Evolutionary conservation across 495 filamentous ascomycete species (phyloP), one percentile per base, ranked within the genome.

Genomic region (Tuber borchii): DNA sequence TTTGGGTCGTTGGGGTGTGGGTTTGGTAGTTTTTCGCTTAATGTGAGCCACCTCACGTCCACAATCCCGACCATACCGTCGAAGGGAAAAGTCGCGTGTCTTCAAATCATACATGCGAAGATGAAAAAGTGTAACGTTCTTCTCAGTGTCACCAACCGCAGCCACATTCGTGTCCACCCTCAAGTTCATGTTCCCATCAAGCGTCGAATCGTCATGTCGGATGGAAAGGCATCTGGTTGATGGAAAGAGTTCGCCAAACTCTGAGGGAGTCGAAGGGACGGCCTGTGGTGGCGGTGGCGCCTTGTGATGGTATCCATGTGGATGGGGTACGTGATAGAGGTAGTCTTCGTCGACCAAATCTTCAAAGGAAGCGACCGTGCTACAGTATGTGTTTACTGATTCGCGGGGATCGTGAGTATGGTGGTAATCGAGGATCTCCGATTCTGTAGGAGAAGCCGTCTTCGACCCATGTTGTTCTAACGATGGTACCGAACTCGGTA

Each of bases 141-240:
- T 89, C 19, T 87, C 87, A 71, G 74, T 34, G 56, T 82, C 77
- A 39, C 79, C 78, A 20, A 73, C 74, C 70, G 84, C 85, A 46
- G 86, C 85, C 61, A 93, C 88, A 73, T 91, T 86, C 22, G 93
- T 93, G 83, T 97, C 94, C 71, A 99, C 87, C 65, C 94, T 90
- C 73, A 99, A 87, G 83, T 97, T 97, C 95, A 97, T 97, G 87
- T 98, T 97, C 31, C 95, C 95, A 84, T 99, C 95, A 26, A 91
- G 83, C 5, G 95, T 97, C 48, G 92, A 88, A 84, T 97, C 93
- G 81, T 99, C 95, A 80, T 99, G 95, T 68, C 91, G 90, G 80
- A 99, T 95, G 61, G 88, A 88, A 43, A 99, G 85, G 70, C 91
- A 88, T 79, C 93, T 89, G 44, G 90, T 87, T 16, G 95, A 95